Percentiles rank a stretch among this genome's conserved stretches.
Conservation (phyloP, 352 stramenopile genomes). For the Globisporangium rhizosaccharum region DNA sequence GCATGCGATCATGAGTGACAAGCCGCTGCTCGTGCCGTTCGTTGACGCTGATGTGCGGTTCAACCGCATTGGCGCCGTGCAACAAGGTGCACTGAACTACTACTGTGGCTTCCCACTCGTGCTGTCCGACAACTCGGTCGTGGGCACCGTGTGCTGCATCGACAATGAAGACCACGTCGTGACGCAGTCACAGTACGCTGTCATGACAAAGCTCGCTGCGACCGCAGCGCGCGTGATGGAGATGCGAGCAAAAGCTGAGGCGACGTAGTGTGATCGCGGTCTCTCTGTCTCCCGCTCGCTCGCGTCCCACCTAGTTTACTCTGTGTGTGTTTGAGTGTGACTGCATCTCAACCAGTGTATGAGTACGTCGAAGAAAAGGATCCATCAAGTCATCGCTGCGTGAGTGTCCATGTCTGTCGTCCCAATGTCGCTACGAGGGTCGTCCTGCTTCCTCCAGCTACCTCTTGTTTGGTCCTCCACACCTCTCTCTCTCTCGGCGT, state of each 20-base stretch:
- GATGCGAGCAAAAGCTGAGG: slow-evolving; percentile 7
- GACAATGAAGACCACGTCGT: slow-evolving; percentile 36
- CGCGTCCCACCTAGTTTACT: too few species aligned
- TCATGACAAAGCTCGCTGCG: slow-evolving; percentile 33
- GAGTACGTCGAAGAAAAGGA: too few species aligned
- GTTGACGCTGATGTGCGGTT: slow-evolving; percentile 62
- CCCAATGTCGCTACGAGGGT: too few species aligned
- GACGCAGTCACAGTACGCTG: slow-evolving; percentile 49
- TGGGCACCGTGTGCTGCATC: slow-evolving; percentile 55
- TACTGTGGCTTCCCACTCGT: slow-evolving; percentile 63
- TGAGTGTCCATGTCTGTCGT: too few species aligned
- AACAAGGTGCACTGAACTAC: slow-evolving; percentile 36
- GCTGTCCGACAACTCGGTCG: slow-evolving; percentile 22
- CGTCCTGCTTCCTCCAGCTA: too few species aligned
- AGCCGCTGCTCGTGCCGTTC: slow-evolving; percentile 46
- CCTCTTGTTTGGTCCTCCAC: too few species aligned
- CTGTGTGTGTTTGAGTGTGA: too few species aligned
- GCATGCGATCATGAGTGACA: slow-evolving; percentile 50
- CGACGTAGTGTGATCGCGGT: not conserved
- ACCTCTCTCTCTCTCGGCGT: too few species aligned
- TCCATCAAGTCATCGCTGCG: too few species aligned
- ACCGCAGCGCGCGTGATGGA: slow-evolving; percentile 43
- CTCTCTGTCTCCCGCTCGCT: too few species aligned
- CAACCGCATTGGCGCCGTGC: slow-evolving; percentile 27
- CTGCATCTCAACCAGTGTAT: too few species aligned